A percentile compares a stretch with the other conserved stretches of the same genome.
Conservation (phyloP, 2,329 filamentous ascomycete species). For the Colletotrichum somersetense region DNA sequence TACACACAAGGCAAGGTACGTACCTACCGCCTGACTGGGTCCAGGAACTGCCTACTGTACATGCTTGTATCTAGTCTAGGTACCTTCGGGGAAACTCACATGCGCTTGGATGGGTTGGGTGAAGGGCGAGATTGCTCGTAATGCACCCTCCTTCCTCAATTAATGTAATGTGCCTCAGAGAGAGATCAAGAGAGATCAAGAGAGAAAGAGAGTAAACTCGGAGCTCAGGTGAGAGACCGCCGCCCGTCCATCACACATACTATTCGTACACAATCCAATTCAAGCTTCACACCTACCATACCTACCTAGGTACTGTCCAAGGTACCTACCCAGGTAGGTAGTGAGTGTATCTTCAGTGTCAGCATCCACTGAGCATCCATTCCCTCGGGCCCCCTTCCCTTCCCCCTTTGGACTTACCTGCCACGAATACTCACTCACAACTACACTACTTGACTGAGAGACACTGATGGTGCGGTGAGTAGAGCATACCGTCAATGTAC, state of each 20-base stretch:
- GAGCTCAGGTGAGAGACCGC: background rate
- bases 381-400: slow-evolving; percentile 20
- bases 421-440: background rate
- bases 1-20: background rate
- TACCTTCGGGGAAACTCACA: slow-evolving; percentile 11
- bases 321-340: too few species aligned
- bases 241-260: slow-evolving; percentile 24
- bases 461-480: background rate
- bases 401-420: slow-evolving; percentile 10
- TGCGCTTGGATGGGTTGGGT: slow-evolving; percentile 41
- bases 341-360: slow-evolving; percentile 25
- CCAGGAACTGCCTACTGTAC: slow-evolving; percentile 21
- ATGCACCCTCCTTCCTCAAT: slow-evolving; percentile 39
- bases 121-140: slow-evolving; percentile 41
- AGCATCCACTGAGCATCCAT: slow-evolving; percentile 28
- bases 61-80: too few species aligned
- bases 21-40: slow-evolving; percentile 16
- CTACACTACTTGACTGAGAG: slow-evolving; percentile 1
- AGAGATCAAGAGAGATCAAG: background rate
- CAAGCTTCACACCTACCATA: slow-evolving; percentile 16
- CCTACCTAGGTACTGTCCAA: too few species aligned
- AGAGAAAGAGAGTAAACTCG: background rate
- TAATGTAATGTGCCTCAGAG: slow-evolving; percentile 28
- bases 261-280: slow-evolving; percentile 21
- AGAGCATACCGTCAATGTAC: background rate